Evolutionary conservation across 2,329 filamentous ascomycete species (phyloP).

Genomic region (Mycosphaerelloides madeirae): DNA sequence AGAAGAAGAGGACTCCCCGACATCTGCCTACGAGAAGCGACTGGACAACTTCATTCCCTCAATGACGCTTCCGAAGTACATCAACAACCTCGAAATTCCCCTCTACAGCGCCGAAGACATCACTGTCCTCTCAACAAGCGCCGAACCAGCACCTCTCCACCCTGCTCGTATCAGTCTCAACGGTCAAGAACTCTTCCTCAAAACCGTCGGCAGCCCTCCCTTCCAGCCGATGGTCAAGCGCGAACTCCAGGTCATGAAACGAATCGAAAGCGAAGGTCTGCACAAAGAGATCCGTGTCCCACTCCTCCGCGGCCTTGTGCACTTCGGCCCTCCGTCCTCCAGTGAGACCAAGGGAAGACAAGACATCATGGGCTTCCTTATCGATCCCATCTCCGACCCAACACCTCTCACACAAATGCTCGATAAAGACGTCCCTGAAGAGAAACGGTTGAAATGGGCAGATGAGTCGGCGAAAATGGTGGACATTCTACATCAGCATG

Average conservation of each 20-base stretch:
- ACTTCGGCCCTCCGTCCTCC: constrained; percentile 3
- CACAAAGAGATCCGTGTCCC: constrained; percentile 27
- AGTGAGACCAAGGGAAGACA: constrained; percentile 11
- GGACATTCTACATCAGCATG: constrained; percentile 30
- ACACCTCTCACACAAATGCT: constrained; percentile 31
- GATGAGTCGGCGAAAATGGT: constrained; percentile 26
- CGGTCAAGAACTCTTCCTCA: constrained; percentile 29
- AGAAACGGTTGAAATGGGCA: constrained; percentile 31
- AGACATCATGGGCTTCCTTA: constrained; percentile 32
- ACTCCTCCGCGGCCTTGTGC: constrained; percentile 28
- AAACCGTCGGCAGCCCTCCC: constrained; percentile 29
- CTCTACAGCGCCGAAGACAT: constrained; percentile 23
- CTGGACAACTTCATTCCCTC: constrained; percentile 25
- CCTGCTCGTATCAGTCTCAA: constrained; percentile 17
- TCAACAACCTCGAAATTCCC: constrained; percentile 26
- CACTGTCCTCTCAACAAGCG: constrained; percentile 21
- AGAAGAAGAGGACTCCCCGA: constrained; percentile 20
- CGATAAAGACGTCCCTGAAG: constrained; percentile 26
- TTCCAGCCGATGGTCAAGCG: constrained; percentile 30
- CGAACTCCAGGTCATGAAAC: constrained; percentile 29
- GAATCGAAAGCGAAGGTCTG: constrained; percentile 25
- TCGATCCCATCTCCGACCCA: constrained; percentile 30
- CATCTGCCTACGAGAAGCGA: constrained; percentile 16
- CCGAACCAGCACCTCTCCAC: constrained; percentile 26
- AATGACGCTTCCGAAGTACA: constrained; percentile 33